A percentile compares a stretch with the other conserved stretches of the same genome.
These are phyloP conservation scores for Pelargonium nanum DNA, from an alignment of 345 rosid genomes.

Conservation along the genomic window DNA sequence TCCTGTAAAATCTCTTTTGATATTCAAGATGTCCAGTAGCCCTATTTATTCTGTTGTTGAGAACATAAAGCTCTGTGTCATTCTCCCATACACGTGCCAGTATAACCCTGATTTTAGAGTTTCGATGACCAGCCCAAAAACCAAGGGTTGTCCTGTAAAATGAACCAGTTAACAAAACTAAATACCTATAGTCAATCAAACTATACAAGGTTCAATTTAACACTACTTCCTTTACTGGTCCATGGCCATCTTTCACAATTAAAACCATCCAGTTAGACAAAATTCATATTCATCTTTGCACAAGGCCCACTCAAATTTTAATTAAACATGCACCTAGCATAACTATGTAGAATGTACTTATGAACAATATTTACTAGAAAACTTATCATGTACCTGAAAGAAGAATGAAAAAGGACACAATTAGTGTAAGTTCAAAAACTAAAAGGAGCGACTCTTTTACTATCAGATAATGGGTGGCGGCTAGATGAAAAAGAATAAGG, in stretches of 20 bases:
- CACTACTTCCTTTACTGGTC: too few species aligned
- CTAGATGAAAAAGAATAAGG: too few species aligned
- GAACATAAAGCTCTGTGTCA: slow-evolving; percentile 81
- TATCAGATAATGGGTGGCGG: too few species aligned
- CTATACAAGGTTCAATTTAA: neutral
- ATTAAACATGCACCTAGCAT: neutral
- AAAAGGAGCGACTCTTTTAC: neutral
- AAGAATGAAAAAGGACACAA: neutral
- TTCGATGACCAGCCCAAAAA: slow-evolving; percentile 96
- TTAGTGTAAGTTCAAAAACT: neutral
- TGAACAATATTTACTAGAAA: too few species aligned
- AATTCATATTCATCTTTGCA: too few species aligned
- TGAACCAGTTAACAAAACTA: slow-evolving; percentile 2
- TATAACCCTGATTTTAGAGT: slow-evolving; percentile 88
- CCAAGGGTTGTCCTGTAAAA: slow-evolving; percentile 77
- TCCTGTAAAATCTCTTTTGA: slow-evolving; percentile 82
- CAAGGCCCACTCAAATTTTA: too few species aligned
- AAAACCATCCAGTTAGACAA: too few species aligned
- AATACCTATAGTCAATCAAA: neutral
- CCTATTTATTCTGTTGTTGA: slow-evolving; percentile 76
- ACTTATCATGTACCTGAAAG: neutral
- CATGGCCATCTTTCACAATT: too few species aligned
- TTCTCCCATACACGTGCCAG: slow-evolving; percentile 95
- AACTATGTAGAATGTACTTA: neutral
- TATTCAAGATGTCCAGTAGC: slow-evolving; percentile 74